Evolutionary conservation across 768 basidiomycete genomes (phyloP).

Genomic region (Chalciporus piperatus): DNA sequence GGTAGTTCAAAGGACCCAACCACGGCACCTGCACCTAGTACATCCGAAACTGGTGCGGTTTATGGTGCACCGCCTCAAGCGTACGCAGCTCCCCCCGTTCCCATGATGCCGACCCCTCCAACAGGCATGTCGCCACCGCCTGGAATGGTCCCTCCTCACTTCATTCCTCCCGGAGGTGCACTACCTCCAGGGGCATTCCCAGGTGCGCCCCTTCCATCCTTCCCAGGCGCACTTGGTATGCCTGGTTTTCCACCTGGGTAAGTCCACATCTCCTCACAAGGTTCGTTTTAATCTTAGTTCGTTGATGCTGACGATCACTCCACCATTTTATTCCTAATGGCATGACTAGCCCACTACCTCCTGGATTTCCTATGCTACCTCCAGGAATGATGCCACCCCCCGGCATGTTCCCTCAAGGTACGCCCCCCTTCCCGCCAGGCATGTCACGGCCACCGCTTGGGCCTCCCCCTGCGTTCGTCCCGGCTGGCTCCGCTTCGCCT

Average conservation of each 20-base stretch:
- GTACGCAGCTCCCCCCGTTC: slow-evolving; percentile 48
- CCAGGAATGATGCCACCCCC: slow-evolving; percentile 36
- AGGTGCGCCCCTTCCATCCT: slow-evolving; percentile 35
- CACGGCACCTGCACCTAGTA: slow-evolving; percentile 34
- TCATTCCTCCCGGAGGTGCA: slow-evolving; percentile 35
- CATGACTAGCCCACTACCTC: slow-evolving; percentile 43
- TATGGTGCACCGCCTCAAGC: slow-evolving; percentile 75
- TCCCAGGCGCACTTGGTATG: slow-evolving; percentile 44
- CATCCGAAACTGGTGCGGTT: slow-evolving; percentile 47
- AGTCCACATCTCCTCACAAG: slow-evolving; percentile 24
- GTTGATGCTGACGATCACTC: slow-evolving; percentile 19
- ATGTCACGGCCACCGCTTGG: slow-evolving; percentile 33
- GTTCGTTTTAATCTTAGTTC: slow-evolving; percentile 14
- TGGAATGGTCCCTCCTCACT: slow-evolving; percentile 40
- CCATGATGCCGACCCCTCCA: slow-evolving; percentile 25
- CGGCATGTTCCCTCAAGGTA: slow-evolving; percentile 37
- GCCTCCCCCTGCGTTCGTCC: slow-evolving; percentile 37
- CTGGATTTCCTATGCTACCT: slow-evolving; percentile 53
- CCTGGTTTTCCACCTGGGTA: slow-evolving; percentile 60
- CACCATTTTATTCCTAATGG: slow-evolving; percentile 6
- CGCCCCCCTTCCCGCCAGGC: slow-evolving; percentile 38
- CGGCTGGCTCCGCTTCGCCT: slow-evolving; percentile 28
- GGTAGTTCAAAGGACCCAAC: slow-evolving; percentile 37
- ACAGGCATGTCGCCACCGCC: slow-evolving; percentile 37
- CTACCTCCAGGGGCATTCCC: slow-evolving; percentile 40